These are phyloP conservation scores for Podospora appendiculata DNA, from an alignment of 495 filamentous ascomycete genomes.

Conservation along the genomic window DNA sequence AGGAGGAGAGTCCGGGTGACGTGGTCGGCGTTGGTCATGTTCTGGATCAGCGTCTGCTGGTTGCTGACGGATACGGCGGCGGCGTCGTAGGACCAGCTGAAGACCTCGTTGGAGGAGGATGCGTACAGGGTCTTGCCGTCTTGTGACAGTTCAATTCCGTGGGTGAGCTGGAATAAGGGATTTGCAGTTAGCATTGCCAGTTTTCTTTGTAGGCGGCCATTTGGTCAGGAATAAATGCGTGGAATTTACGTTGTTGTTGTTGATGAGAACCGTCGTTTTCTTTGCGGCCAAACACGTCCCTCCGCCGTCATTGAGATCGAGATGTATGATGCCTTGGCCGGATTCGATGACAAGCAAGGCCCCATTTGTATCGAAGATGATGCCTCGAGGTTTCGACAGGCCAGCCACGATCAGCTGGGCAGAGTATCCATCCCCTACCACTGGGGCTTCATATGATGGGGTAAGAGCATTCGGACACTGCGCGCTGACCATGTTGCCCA, in stretches of 20 bases:
- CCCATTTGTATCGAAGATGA: conserved; percentile 52
- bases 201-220: not conserved
- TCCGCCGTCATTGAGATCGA: conserved; percentile 42
- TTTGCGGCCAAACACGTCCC: conserved; percentile 33
- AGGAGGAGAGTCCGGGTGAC: conserved; percentile 55
- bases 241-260: conserved; percentile 28
- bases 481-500: not conserved
- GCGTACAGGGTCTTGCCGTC: conserved; percentile 60
- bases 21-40: conserved; percentile 55
- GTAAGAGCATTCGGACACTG: conserved; percentile 4
- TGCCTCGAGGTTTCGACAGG: conserved; percentile 46
- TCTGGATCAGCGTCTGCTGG: conserved; percentile 40
- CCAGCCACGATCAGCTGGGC: conserved; percentile 47
- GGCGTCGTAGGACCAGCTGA: conserved; percentile 54
- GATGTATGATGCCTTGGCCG: conserved; percentile 44
- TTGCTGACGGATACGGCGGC: conserved; percentile 29
- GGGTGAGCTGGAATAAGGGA: conserved; percentile 30
- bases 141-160: conserved; percentile 56
- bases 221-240: conserved; percentile 24
- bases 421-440: conserved; percentile 49
- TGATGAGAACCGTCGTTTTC: conserved; percentile 19
- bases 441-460: conserved; percentile 29
- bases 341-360: conserved; percentile 55
- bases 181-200: not conserved
- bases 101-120: conserved; percentile 48